phyloP scores from a whole-genome alignment of 345 rosid species.

The Toxicodendron radicans region DNA sequence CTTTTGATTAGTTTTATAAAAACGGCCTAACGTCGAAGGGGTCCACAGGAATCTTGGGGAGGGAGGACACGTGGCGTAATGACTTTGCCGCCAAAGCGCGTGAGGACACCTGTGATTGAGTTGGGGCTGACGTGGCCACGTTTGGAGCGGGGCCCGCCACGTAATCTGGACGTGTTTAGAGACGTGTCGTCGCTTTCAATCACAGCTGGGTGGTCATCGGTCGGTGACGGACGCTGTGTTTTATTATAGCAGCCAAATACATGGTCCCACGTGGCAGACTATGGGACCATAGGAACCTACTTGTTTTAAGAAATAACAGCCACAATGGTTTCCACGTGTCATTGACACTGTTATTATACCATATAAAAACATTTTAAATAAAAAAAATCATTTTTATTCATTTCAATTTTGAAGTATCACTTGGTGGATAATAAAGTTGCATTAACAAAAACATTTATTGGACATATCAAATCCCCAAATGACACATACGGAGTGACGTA shows the following conservation, averaged over 20 bases:
- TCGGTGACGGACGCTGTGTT: conserved; percentile 25
- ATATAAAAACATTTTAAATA: too few relatives aligned
- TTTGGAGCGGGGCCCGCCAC: conserved; percentile 33
- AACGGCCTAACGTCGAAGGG: conserved; percentile 1
- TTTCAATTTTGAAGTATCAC: too few relatives aligned
- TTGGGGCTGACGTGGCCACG: conserved; percentile 44
- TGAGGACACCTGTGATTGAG: conserved; percentile 35
- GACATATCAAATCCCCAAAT: too few relatives aligned
- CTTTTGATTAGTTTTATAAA: background rate
- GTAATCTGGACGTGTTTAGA: conserved; percentile 12
- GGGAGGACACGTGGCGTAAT: conserved; percentile 32
- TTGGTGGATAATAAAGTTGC: too few relatives aligned
- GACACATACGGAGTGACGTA: too few relatives aligned
- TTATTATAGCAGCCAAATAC: background rate
- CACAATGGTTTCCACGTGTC: conserved; percentile 1
- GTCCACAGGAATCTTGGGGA: conserved; percentile 21
- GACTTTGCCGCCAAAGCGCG: conserved; percentile 29
- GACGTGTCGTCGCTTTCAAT: conserved; percentile 40
- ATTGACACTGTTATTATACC: background rate
- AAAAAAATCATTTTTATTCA: too few relatives aligned
- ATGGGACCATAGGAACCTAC: background rate
- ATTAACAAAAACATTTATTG: too few relatives aligned
- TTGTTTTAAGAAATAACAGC: background rate
- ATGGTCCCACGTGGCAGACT: conserved; percentile 26
- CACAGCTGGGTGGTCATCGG: conserved; percentile 33